phyloP scores from a whole-genome alignment of 2,329 filamentous ascomycete species.

The Stemphylium beticola region DNA sequence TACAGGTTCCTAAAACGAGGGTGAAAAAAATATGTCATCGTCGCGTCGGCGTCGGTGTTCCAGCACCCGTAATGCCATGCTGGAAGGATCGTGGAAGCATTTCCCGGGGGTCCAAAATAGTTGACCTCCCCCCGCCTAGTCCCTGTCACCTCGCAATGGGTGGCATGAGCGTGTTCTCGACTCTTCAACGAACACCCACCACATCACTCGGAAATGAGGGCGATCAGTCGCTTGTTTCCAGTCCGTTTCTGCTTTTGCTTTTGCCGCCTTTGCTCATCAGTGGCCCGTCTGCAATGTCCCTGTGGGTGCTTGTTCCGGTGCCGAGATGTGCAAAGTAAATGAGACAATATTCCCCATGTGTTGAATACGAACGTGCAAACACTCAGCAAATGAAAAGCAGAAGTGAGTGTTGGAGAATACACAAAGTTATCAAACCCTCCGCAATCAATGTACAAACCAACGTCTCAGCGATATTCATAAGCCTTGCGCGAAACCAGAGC shows the following conservation, averaged over 20 bases:
- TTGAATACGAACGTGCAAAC: neutral
- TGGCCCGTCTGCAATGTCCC: conserved; percentile 1
- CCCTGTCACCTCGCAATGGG: conserved; percentile 6
- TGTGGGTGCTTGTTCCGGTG: neutral
- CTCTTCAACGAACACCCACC: conserved; percentile 10
- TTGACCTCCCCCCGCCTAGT: conserved; percentile 6
- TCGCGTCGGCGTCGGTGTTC: conserved; percentile 11
- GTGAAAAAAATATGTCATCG: neutral
- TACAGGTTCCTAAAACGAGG: neutral
- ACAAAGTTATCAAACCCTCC: no score
- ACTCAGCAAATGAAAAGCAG: neutral
- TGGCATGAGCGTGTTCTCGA: conserved; percentile 8
- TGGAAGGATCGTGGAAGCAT: neutral
- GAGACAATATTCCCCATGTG: conserved; percentile 12
- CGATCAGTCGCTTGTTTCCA: conserved; percentile 8
- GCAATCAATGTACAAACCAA: no score
- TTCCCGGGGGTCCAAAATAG: conserved; percentile 3
- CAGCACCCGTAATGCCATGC: conserved; percentile 2
- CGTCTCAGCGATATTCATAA: no score
- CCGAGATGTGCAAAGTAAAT: conserved; percentile 8
- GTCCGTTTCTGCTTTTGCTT: conserved; percentile 1
- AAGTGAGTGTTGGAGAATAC: neutral
- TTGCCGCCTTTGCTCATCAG: neutral
- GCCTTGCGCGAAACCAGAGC: no score
- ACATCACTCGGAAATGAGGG: conserved; percentile 18